phyloP scores from a whole-genome alignment of 108 stramenopile species.

The Cyclotella distinguenda region DNA sequence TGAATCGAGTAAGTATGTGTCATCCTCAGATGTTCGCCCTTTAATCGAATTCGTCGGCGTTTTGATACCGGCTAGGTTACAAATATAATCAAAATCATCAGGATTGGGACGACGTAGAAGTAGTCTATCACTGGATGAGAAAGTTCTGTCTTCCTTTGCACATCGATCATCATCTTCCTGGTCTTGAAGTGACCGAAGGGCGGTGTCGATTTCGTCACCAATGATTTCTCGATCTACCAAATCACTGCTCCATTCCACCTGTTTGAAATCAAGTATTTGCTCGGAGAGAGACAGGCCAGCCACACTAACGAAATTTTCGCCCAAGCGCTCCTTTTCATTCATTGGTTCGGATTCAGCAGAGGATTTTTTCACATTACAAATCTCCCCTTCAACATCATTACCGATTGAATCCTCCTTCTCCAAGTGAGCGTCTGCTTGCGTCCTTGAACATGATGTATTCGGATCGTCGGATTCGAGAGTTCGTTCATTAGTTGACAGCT shows the following conservation, averaged over 20 bases:
- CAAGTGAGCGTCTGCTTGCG: no score
- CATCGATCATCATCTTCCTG: constrained; percentile 63
- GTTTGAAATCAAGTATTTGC: constrained; percentile 14
- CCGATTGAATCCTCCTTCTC: no score
- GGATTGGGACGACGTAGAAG: constrained; percentile 55
- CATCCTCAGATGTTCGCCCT: not conserved
- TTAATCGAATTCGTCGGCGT: not conserved
- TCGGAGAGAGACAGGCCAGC: constrained; percentile 46
- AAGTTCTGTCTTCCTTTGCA: constrained; percentile 41
- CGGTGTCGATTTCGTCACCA: constrained; percentile 37
- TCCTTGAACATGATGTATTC: no score
- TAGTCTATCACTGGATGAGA: constrained; percentile 61
- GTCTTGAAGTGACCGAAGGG: constrained; percentile 56
- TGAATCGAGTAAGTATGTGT: not conserved
- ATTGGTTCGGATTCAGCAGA: no score
- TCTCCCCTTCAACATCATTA: no score
- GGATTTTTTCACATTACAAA: no score
- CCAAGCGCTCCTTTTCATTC: not conserved
- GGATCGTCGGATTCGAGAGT: not conserved
- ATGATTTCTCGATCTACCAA: constrained; percentile 3
- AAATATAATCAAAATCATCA: constrained; percentile 55
- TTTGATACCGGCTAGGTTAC: constrained; percentile 38
- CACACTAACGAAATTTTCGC: constrained; percentile 21
- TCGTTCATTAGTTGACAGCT: constrained; percentile 10
- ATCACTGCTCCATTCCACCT: constrained; percentile 20